These are phyloP conservation scores for Saprolegnia parasitica DNA, from an alignment of 352 stramenopile species.

Conservation along the genomic window DNA sequence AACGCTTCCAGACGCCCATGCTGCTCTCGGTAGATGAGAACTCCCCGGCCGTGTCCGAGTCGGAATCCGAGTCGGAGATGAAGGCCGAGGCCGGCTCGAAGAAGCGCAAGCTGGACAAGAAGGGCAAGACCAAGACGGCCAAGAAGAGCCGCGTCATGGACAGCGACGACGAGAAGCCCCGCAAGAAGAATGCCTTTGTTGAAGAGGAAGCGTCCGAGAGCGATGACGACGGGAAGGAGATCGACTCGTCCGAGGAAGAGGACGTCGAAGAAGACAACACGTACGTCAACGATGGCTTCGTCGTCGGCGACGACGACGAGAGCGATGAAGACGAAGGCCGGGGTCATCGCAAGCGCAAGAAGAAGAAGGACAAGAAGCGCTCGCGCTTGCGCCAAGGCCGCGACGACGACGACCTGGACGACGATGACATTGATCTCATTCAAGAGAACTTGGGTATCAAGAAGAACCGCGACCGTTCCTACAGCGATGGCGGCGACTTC, in stretches of 20 bases:
- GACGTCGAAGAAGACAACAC: constrained; percentile 83
- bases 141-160: constrained; percentile 58
- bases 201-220: constrained; percentile 87
- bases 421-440: constrained; percentile 84
- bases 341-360: constrained; percentile 64
- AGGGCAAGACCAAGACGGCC: constrained; percentile 40
- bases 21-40: constrained; percentile 17
- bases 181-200: constrained; percentile 74
- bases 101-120: constrained; percentile 67
- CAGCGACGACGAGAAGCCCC: constrained; percentile 55
- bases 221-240: constrained; percentile 50
- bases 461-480: constrained; percentile 55
- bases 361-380: constrained; percentile 72
- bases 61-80: constrained; percentile 63
- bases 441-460: constrained; percentile 88
- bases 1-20: not conserved
- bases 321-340: constrained; percentile 63
- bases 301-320: constrained; percentile 77
- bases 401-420: constrained; percentile 79
- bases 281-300: constrained; percentile 87
- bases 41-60: constrained; percentile 82
- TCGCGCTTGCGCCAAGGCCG: constrained; percentile 27
- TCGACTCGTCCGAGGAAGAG: constrained; percentile 70
- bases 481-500: constrained; percentile 59
- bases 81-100: constrained; percentile 37